Base-by-base conservation (phyloP, 1,139 yeast genomes). In the Yamadazyma conglobata region DNA sequence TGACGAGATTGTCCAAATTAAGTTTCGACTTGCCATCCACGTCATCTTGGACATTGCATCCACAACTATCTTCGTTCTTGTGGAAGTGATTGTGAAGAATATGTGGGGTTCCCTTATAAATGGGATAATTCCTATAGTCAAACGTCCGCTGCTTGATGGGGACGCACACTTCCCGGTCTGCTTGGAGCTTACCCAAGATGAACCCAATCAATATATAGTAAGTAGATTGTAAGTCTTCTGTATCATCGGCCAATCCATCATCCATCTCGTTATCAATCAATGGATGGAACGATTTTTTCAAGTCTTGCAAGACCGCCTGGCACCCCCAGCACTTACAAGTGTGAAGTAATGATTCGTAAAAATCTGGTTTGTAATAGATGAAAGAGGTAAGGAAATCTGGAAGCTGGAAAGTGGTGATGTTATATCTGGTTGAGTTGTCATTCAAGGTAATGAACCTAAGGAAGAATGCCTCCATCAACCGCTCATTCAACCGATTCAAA, bases 381-480 rank as follows among this genome's bases (percentile, higher is more conserved):
- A 63, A 64, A 3, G 66, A 58, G 1, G 68, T 62, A 28, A 64
- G 47, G 34, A 64, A 63, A 38, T 64, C 70, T 2, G 64, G 63
- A 14, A 63, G 38, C 34, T 59, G 63, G 21, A 63, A 42, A 3
- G 58, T 51, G 24, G 43, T 50, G 22, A 64, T 41, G 24, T 47
- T 53, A n/a, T 24, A 27, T 6, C 43, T 35, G 10, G 46, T 29
- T 15, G 27, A 25, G 20, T 32, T 35, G 3, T 40, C 33, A 12
- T 38, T 36, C 5, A 42, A 30, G 1, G 52, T 35, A 28, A 56
- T 48, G 28, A 60, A 53, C 27, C 57, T 43, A 13, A 58, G 39
- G 33, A 64, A 60, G 32, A 63, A 63, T 11, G 66, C 61, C 34
- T 61, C 66, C 51, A 63, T 55, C 14, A 63, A 42, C 27, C 61